A percentile compares a stretch with the other conserved stretches of the same genome.
Evolutionary conservation across 2,329 filamentous ascomycete species (phyloP).

Genomic region (Colletotrichum sojae): DNA sequence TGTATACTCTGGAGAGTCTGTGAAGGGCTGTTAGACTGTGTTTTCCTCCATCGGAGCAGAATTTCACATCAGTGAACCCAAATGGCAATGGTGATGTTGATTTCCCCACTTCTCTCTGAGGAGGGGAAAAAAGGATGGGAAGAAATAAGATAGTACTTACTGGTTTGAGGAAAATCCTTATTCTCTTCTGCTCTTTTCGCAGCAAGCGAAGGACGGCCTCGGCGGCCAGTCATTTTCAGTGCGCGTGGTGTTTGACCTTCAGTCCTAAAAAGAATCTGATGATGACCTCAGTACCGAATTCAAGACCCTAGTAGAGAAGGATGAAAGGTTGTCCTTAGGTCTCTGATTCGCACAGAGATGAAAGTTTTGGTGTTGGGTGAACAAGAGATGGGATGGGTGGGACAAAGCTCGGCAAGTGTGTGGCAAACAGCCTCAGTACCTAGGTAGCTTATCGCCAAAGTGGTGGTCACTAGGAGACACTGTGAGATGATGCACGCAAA

Average conservation of each 20-base stretch:
- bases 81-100: no score
- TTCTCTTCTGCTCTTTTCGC: conserved; percentile 5
- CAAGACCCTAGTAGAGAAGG: not conserved
- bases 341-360: conserved; percentile 4
- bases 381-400: conserved; percentile 34
- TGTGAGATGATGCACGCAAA: not conserved
- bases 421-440: conserved; percentile 33
- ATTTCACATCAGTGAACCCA: no score
- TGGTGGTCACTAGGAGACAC: not conserved
- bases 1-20: conserved; percentile 19
- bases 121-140: not conserved
- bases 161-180: conserved; percentile 29
- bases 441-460: conserved; percentile 35
- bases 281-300: not conserved
- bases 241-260: not conserved
- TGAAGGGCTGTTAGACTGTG: not conserved
- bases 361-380: conserved; percentile 27
- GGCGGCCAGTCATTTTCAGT: conserved; percentile 27
- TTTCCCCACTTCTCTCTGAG: not conserved
- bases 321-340: not conserved
- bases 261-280: not conserved
- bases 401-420: conserved; percentile 38
- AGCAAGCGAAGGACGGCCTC: conserved; percentile 28
- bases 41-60: no score
- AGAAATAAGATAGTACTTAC: conserved; percentile 15